A percentile compares a stretch with the other conserved stretches of the same genome.
phyloP scores from a whole-genome alignment of 2,329 filamentous ascomycete species.

The Colletotrichum tanaceti region DNA sequence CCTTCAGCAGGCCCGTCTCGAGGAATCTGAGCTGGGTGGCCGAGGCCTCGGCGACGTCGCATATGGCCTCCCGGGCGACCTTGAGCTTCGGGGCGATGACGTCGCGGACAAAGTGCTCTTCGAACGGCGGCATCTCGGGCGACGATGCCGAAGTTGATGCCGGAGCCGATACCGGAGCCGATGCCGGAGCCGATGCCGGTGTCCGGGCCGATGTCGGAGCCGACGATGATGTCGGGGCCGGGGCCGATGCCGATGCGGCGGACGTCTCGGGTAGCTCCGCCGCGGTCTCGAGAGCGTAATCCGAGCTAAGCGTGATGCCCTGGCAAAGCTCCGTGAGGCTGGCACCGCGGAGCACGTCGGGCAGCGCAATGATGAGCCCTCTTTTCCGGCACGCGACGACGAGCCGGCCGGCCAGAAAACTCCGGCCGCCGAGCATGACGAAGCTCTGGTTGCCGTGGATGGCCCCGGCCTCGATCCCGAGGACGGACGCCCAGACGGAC shows the following conservation, averaged over 20 bases:
- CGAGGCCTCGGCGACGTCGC: constrained; percentile 62
- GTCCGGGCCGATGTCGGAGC: too few relatives aligned
- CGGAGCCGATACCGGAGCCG: too few relatives aligned
- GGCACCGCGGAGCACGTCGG: constrained; percentile 55
- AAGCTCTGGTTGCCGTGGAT: constrained; percentile 60
- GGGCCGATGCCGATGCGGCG: background rate
- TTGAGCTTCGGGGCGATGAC: constrained; percentile 57
- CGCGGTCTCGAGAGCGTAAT: constrained; percentile 23
- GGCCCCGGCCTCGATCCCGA: constrained; percentile 52
- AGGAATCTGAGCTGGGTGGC: constrained; percentile 60
- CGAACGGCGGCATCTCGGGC: constrained; percentile 37
- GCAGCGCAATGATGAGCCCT: constrained; percentile 55
- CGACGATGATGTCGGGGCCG: too few relatives aligned
- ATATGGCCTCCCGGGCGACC: constrained; percentile 55
- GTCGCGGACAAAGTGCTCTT: constrained; percentile 54
- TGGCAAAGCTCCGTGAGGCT: constrained; percentile 60
- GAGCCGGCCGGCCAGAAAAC: constrained; percentile 57
- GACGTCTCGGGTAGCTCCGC: constrained; percentile 3
- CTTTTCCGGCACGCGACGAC: constrained; percentile 58
- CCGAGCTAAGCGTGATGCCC: constrained; percentile 43
- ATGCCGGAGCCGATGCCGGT: too few relatives aligned
- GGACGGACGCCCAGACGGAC: constrained; percentile 59
- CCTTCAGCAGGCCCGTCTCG: constrained; percentile 59
- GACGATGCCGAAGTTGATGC: too few relatives aligned
- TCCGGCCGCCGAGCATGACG: constrained; percentile 59